Percentiles rank a stretch among this genome's conserved stretches.
Evolutionary conservation across 441 rosid species (phyloP).

Genomic region (Sinapis alba): DNA sequence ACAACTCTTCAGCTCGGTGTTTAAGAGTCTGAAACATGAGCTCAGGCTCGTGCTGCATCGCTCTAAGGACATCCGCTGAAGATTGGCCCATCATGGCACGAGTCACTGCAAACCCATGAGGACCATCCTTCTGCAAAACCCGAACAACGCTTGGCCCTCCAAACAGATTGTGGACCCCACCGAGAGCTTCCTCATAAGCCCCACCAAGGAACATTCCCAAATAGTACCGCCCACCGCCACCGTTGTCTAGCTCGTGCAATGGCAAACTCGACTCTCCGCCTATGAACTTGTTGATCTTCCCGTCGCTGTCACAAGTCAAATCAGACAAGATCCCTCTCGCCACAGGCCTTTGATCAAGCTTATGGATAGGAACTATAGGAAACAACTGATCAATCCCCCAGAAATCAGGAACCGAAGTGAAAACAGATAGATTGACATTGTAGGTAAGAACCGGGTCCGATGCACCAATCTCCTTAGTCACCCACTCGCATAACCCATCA

Average conservation of each 20-base stretch:
- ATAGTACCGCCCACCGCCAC: neutral
- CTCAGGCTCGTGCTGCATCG: slow-evolving; percentile 94
- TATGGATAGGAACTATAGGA: neutral
- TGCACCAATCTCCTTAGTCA: neutral
- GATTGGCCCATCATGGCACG: slow-evolving; percentile 48
- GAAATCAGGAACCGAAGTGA: neutral
- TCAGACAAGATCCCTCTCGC: neutral
- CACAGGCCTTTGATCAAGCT: neutral
- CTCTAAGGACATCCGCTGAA: slow-evolving; percentile 86
- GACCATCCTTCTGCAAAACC: neutral
- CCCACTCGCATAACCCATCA: slow-evolving; percentile 79
- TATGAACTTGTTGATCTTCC: neutral
- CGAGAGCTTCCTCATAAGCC: slow-evolving; percentile 1
- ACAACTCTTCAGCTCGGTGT: slow-evolving; percentile 75
- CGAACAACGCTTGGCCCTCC: neutral
- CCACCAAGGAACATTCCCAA: neutral
- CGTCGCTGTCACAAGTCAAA: neutral
- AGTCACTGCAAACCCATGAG: neutral
- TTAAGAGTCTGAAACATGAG: slow-evolving; percentile 92
- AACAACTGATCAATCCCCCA: neutral
- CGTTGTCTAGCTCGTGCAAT: neutral
- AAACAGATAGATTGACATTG: neutral
- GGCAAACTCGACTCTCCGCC: neutral
- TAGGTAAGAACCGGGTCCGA: neutral
- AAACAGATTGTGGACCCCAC: neutral